phyloP scores from a whole-genome alignment of 2,329 filamentous ascomycete species.

The Fusarium marasasianum region DNA sequence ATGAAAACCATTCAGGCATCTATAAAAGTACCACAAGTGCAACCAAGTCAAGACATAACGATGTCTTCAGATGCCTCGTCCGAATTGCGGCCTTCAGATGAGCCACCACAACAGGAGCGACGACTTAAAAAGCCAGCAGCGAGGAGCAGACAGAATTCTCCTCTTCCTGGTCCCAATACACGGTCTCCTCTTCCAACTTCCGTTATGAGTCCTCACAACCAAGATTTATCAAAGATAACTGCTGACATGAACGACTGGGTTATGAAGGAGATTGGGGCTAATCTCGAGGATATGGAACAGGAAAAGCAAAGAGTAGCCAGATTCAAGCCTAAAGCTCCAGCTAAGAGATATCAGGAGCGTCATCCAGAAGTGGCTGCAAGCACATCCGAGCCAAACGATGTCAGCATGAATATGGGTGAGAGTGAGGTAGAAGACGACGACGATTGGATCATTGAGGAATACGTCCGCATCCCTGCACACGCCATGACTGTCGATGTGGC shows the following conservation, averaged over 20 bases:
- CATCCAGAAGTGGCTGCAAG: conserved; percentile 54
- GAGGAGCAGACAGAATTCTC: conserved; percentile 39
- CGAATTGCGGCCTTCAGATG: not conserved
- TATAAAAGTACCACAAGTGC: not conserved
- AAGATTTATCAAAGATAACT: conserved; percentile 61
- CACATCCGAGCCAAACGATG: conserved; percentile 33
- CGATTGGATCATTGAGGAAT: conserved; percentile 72
- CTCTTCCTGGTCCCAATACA: conserved; percentile 29
- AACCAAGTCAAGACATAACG: not conserved
- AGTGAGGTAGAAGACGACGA: conserved; percentile 58
- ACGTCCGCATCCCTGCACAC: conserved; percentile 67
- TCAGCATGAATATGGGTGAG: conserved; percentile 51
- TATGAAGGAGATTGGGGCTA: conserved; percentile 65
- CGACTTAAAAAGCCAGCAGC: conserved; percentile 49
- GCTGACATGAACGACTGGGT: conserved; percentile 68
- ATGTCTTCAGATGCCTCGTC: conserved; percentile 1
- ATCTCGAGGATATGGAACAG: conserved; percentile 58
- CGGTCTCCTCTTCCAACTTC: conserved; percentile 47
- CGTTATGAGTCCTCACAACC: conserved; percentile 47
- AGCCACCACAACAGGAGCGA: conserved; percentile 31
- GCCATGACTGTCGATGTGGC: conserved; percentile 58
- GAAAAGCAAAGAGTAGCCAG: conserved; percentile 51
- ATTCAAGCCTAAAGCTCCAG: conserved; percentile 66
- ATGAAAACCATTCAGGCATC: conserved; percentile 18
- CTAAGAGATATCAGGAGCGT: conserved; percentile 64